phyloP scores from a whole-genome alignment of 139 green algal genomes.

The Chlamydomonas eustigma region DNA sequence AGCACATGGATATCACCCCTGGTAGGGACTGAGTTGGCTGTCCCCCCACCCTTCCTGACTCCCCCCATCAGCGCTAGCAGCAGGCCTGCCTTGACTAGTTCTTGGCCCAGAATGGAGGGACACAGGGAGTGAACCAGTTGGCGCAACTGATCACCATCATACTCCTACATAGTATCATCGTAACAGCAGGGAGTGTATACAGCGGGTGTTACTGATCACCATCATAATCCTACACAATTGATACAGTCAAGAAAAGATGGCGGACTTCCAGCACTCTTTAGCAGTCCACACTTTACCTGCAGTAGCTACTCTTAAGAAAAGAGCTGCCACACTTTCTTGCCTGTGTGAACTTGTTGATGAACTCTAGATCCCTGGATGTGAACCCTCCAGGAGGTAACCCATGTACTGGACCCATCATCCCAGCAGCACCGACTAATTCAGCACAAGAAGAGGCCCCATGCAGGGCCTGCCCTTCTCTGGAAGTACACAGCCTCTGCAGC shows the following conservation, averaged over 20 bases:
- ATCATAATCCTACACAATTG: neutral
- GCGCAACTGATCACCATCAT: constrained; percentile 61
- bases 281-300: too few relatives aligned
- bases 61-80: constrained; percentile 86
- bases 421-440: neutral
- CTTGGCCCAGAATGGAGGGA: constrained; percentile 85
- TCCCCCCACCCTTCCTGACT: constrained; percentile 24
- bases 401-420: constrained; percentile 13
- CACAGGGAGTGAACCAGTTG: constrained; percentile 81
- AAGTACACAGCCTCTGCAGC: too few relatives aligned
- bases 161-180: constrained; percentile 30
- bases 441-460: neutral
- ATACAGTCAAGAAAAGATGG: neutral
- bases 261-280: too few relatives aligned
- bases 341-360: constrained; percentile 74
- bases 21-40: constrained; percentile 32
- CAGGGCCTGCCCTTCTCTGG: neutral
- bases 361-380: constrained; percentile 71
- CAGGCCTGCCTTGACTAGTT: constrained; percentile 87
- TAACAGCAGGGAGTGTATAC: neutral
- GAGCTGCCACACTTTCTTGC: too few relatives aligned
- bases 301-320: too few relatives aligned
- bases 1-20: constrained; percentile 84
- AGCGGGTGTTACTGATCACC: neutral
- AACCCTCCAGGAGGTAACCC: constrained; percentile 46